phyloP scores from a whole-genome alignment of 2,329 filamentous ascomycete species.

The Fusarium anthophilum region DNA sequence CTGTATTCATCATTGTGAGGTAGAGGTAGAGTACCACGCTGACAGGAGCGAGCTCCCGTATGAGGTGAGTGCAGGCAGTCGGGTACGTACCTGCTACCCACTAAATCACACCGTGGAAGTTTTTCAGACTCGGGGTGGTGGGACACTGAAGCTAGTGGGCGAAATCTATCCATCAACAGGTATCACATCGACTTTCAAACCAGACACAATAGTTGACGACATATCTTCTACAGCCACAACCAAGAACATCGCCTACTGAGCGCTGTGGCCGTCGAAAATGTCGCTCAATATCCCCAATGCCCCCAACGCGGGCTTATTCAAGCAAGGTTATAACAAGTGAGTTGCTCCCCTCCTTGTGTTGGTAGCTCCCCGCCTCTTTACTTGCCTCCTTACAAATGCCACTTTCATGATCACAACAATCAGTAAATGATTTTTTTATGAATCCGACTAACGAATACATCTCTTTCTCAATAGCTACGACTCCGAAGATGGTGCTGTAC shows the following conservation, averaged over 20 bases:
- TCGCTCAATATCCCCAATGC: conserved; percentile 96
- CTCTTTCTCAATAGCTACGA: conserved; percentile 76
- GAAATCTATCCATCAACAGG: conserved; percentile 33
- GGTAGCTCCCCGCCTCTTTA: conserved; percentile 42
- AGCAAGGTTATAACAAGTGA: conserved; percentile 95
- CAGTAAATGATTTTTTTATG: neutral
- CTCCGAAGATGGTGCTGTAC: conserved; percentile 96
- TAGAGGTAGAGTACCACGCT: neutral
- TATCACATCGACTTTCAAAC: conserved; percentile 35
- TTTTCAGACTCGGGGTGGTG: conserved; percentile 37
- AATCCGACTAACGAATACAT: neutral
- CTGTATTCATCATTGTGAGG: neutral
- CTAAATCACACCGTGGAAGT: conserved; percentile 41
- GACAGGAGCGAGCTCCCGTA: neutral
- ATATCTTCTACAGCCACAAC: conserved; percentile 33
- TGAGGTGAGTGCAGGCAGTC: conserved; percentile 18
- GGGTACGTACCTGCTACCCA: conserved; percentile 39
- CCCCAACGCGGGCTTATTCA: conserved; percentile 93
- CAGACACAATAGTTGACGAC: conserved; percentile 25
- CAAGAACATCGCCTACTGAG: conserved; percentile 16
- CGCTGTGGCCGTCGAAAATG: conserved; percentile 64
- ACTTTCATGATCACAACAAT: neutral
- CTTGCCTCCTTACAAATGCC: conserved; percentile 16
- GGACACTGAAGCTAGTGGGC: conserved; percentile 38
- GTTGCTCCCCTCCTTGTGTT: conserved; percentile 45